Percentiles rank a stretch among this genome's conserved stretches.
These are phyloP conservation scores for Capsicum baccatum DNA, from an alignment of 257 asterid genomes.

Conservation along the genomic window DNA sequence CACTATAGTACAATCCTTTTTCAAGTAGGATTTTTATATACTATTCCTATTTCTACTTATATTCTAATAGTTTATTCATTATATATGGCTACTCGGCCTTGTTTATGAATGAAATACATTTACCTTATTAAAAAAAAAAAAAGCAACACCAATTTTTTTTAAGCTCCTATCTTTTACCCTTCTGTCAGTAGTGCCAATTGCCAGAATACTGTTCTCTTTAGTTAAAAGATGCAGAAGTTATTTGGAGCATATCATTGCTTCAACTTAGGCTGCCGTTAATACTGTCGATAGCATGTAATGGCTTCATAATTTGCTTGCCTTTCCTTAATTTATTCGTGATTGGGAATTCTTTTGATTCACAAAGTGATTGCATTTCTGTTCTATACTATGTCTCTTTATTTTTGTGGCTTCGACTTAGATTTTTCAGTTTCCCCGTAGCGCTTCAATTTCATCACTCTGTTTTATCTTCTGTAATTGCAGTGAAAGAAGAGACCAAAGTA, in stretches of 20 bases:
- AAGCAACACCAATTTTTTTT: not conserved
- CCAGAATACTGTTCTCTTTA: conserved; percentile 14
- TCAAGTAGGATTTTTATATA: too few relatives aligned
- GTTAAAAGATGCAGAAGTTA: not conserved
- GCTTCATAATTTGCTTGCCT: conserved; percentile 28
- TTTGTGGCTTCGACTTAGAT: conserved; percentile 5
- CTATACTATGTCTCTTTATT: not conserved
- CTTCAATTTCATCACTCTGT: conserved; percentile 23
- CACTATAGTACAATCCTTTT: too few relatives aligned
- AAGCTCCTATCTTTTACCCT: not conserved
- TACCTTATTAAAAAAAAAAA: too few relatives aligned
- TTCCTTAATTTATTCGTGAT: conserved; percentile 20
- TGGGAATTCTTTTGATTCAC: conserved; percentile 19
- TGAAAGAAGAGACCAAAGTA: conserved; percentile 89
- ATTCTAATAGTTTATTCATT: too few relatives aligned
- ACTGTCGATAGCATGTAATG: conserved; percentile 26
- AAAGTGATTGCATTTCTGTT: conserved; percentile 9
- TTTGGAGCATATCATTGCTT: conserved; percentile 17
- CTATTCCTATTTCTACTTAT: too few relatives aligned
- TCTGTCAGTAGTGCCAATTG: conserved; percentile 9
- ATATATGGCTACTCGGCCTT: too few relatives aligned
- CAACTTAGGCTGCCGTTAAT: not conserved
- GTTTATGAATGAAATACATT: too few relatives aligned
- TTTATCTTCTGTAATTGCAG: conserved; percentile 53
- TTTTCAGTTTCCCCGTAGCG: not conserved